Conservation (phyloP, 495 filamentous ascomycete genomes). For the Penicillium angulare region DNA sequence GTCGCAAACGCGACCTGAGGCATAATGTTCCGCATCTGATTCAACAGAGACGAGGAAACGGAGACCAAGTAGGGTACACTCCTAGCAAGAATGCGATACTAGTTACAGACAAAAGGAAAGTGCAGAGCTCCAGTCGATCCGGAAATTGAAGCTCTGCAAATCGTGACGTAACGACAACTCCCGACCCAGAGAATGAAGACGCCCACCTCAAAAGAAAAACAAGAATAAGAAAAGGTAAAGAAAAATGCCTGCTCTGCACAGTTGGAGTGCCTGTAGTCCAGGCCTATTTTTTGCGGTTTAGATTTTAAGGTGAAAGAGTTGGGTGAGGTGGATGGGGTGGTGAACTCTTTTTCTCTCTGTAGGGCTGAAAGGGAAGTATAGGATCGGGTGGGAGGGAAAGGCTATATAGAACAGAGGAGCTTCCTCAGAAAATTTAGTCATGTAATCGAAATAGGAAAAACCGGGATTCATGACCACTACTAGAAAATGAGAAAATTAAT, state of each 20-base stretch:
- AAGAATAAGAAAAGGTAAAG: neutral
- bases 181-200: conserved; percentile 6
- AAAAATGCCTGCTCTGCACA: neutral
- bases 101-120: neutral
- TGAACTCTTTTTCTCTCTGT: too few relatives aligned
- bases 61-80: neutral
- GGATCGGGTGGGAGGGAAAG: neutral
- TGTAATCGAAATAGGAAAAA: conserved; percentile 2
- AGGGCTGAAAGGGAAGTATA: conserved; percentile 29
- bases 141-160: conserved; percentile 7
- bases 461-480: conserved; percentile 1
- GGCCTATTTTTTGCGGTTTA: too few relatives aligned
- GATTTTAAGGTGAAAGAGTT: neutral
- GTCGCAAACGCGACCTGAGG: conserved; percentile 32
- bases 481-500: conserved; percentile 1
- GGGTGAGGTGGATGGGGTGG: neutral
- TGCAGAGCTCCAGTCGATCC: conserved; percentile 14
- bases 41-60: neutral
- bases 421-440: conserved; percentile 6
- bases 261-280: too few relatives aligned
- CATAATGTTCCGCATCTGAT: conserved; percentile 24
- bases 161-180: conserved; percentile 29
- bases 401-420: conserved; percentile 17
- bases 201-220: neutral
- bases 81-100: neutral